Percentiles rank a stretch among this genome's conserved stretches.
These are phyloP conservation scores for Trypanosomatidae sp. DNA, from an alignment of 208 protist genomes.

Conservation along the genomic window DNA sequence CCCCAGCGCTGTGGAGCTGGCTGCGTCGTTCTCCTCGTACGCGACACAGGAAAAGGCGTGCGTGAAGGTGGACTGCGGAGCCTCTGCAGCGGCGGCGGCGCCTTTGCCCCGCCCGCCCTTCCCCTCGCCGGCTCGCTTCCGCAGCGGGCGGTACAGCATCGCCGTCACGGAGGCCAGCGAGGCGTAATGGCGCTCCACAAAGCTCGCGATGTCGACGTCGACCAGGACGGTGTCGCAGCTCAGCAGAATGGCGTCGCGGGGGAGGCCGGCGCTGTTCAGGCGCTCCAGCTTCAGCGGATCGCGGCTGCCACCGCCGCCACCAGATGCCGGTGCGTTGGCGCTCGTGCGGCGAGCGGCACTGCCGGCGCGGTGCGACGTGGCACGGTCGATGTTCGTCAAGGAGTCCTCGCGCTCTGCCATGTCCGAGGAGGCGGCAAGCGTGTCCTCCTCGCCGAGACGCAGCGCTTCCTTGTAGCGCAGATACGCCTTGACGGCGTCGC, in stretches of 20 bases:
- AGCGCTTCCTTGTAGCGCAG: conserved; percentile 79
- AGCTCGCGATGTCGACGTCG: conserved; percentile 63
- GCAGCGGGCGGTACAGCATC: conserved; percentile 65
- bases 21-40: conserved; percentile 56
- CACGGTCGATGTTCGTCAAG: neutral
- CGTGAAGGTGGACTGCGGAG: conserved; percentile 46
- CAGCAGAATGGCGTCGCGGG: conserved; percentile 70
- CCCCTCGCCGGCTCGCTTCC: conserved; percentile 15
- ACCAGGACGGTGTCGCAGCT: conserved; percentile 84
- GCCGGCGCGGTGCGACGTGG: no score
- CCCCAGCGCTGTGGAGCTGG: conserved; percentile 11
- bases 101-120: conserved; percentile 16
- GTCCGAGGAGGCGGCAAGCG: conserved; percentile 5
- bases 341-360: no score
- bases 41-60: conserved; percentile 55
- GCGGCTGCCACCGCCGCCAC: no score
- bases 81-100: conserved; percentile 10
- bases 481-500: conserved; percentile 75
- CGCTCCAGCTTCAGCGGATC: conserved; percentile 43
- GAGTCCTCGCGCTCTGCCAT: conserved; percentile 14
- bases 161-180: conserved; percentile 65
- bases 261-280: conserved; percentile 36
- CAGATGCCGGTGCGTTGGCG: no score
- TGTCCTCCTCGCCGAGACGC: conserved; percentile 34
- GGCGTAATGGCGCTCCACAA: conserved; percentile 77